phyloP scores from a whole-genome alignment of 345 rosid genomes.

The Gossypium herbaceum region DNA sequence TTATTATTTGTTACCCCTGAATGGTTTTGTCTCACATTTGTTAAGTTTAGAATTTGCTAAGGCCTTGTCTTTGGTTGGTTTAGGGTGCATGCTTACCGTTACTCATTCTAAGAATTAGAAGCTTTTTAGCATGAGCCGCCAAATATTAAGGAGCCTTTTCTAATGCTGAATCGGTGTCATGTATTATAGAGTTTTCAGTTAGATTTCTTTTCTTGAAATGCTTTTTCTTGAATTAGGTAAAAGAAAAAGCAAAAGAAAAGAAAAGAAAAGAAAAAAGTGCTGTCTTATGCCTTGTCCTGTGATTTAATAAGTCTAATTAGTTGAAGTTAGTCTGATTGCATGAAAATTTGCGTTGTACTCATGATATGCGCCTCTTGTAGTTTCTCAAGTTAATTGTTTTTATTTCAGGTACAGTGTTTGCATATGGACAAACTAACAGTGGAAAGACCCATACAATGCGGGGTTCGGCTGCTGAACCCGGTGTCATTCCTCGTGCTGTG shows the following conservation, averaged over 20 bases:
- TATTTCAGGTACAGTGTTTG: constrained; percentile 81
- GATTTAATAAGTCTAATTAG: background rate
- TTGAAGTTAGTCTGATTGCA: background rate
- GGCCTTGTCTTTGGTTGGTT: background rate
- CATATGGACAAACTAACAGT: constrained; percentile 93
- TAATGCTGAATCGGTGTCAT: background rate
- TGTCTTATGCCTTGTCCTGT: background rate
- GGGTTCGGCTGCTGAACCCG: constrained; percentile 68
- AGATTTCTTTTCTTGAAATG: background rate
- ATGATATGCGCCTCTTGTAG: background rate
- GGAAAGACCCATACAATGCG: constrained; percentile 98
- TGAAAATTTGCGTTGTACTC: background rate
- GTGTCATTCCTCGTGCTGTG: constrained; percentile 86
- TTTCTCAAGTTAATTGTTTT: background rate
- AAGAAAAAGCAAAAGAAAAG: background rate
- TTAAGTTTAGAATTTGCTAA: constrained; percentile 3
- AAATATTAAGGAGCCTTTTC: background rate
- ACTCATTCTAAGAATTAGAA: background rate
- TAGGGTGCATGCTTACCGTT: background rate
- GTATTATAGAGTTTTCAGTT: background rate
- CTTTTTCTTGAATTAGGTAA: background rate
- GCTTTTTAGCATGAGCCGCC: background rate
- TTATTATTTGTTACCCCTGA: background rate
- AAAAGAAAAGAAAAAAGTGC: background rate
- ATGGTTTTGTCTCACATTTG: background rate